A percentile compares a stretch with the other conserved stretches of the same genome.
Evolutionary conservation across 2,329 filamentous ascomycete genomes (phyloP).

Genomic region (Trematosphaeria pertusa): DNA sequence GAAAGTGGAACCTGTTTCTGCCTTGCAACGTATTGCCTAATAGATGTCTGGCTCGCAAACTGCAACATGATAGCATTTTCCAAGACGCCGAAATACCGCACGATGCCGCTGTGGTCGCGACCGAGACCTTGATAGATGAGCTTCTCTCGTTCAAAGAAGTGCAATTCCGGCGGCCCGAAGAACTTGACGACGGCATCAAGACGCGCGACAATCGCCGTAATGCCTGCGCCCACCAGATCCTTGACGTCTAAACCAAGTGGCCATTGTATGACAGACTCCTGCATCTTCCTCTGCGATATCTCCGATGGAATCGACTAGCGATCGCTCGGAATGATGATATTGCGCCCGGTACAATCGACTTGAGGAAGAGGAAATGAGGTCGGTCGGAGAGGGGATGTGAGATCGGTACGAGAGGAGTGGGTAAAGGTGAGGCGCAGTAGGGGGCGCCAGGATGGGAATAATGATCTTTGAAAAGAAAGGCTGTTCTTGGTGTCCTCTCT

Average conservation of each 20-base stretch:
- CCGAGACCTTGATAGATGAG: slow-evolving; percentile 19
- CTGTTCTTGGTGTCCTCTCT: no score
- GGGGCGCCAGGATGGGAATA: no score
- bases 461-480: no score
- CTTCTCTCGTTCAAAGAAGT: slow-evolving; percentile 16
- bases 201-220: slow-evolving; percentile 19
- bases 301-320: no score
- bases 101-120: slow-evolving; percentile 15
- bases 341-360: no score
- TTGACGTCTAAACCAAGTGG: slow-evolving; percentile 17
- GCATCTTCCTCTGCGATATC: no score
- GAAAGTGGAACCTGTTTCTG: slow-evolving; percentile 15
- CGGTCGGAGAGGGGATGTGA: no score
- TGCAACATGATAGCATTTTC: slow-evolving; percentile 19
- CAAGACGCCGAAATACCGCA: slow-evolving; percentile 17
- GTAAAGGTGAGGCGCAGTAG: no score
- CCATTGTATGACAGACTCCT: slow-evolving; percentile 17
- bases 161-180: slow-evolving; percentile 11
- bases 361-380: no score
- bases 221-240: slow-evolving; percentile 17
- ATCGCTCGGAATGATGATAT: no score
- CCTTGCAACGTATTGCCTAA: slow-evolving; percentile 17
- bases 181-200: slow-evolving; percentile 22
- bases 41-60: slow-evolving; percentile 16
- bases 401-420: no score